Conservation (phyloP, 306 rosid species). For the Castanea sativa region DNA sequence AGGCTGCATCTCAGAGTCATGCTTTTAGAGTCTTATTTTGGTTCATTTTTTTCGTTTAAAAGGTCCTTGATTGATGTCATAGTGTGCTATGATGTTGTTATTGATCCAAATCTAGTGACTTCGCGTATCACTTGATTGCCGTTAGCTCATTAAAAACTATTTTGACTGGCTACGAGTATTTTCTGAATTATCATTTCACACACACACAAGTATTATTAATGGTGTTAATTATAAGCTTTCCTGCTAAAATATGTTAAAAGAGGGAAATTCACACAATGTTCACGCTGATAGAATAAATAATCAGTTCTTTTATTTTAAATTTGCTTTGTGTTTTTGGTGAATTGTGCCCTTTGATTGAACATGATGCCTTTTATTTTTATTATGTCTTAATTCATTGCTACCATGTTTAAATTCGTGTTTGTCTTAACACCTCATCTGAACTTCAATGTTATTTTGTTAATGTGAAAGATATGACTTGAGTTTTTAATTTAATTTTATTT, state of each 20-base stretch:
- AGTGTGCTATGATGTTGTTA: background rate
- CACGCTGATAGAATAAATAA: conserved; percentile 1
- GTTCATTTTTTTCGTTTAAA: background rate
- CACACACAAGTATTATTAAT: background rate
- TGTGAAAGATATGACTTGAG: conserved; percentile 21
- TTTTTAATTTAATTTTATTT: conserved; percentile 29
- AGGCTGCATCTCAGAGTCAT: background rate
- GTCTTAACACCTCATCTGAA: conserved; percentile 18
- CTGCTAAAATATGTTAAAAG: conserved; percentile 12
- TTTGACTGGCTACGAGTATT: background rate
- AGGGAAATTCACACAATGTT: conserved; percentile 1
- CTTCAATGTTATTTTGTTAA: conserved; percentile 17
- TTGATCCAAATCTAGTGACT: background rate
- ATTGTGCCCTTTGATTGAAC: background rate
- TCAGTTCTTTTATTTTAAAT: background rate
- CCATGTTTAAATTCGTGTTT: background rate
- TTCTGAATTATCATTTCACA: background rate
- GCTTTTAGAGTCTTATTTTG: conserved; percentile 8
- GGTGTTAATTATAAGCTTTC: background rate
- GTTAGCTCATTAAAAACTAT: background rate
- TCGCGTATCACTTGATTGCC: background rate
- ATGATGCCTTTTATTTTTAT: background rate
- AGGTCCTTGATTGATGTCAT: background rate
- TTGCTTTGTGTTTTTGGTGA: background rate
- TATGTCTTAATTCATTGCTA: background rate